Base-by-base conservation (phyloP, 306 rosid species). In the Sindora glabra region DNA sequence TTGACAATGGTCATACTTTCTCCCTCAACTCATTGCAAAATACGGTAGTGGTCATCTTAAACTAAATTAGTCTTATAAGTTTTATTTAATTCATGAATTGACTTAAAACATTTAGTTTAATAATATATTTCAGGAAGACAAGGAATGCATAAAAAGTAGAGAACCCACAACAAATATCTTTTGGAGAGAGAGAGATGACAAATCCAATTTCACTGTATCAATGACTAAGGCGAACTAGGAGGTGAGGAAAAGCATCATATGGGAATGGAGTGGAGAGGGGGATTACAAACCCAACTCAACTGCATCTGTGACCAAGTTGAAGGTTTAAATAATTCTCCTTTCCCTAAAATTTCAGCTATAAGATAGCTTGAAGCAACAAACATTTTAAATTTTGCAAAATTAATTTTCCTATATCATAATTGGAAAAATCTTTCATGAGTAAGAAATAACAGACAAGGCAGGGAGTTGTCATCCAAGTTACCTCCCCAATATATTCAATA, bases 401-500 rank as follows among this genome's bases (percentile, higher is more conserved):
- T 58, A 32, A 57, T 1, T 1, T 23, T 4, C 22, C 7, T 33
- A 62, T 51, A 17, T 33, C 49, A 15, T 25, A 21, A 55, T 53
- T 38, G n/a, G n/a, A n/a, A n/a, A n/a, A 50, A 39, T 16, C 19
- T 29, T 44, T 46, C 14, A 66, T 18, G 6, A 12, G 11, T 5
- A 26, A 48, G 58, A 15, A 34, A 68, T 50, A 38, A 49, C 8
- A 46, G 4, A 38, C 69, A 40, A 40, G 40, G 48, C 54, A 41
- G 59, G 17, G 48, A 52, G 53, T 72, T 13, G 33, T 42, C 40
- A 21, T 32, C 42, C 8, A 22, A 24, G 24, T 80, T 85, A 94
- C 99, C 97, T 94, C 99, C 59, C 99, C 99, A 64, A 94, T 95
- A 39, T 94, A 94, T 83, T 94, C 99, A 79, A 84, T 89, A 63